Evolutionary conservation across 208 protist species (phyloP), one percentile per base, ranked within the genome.

Genomic region (Trypanosoma vivax): DNA sequence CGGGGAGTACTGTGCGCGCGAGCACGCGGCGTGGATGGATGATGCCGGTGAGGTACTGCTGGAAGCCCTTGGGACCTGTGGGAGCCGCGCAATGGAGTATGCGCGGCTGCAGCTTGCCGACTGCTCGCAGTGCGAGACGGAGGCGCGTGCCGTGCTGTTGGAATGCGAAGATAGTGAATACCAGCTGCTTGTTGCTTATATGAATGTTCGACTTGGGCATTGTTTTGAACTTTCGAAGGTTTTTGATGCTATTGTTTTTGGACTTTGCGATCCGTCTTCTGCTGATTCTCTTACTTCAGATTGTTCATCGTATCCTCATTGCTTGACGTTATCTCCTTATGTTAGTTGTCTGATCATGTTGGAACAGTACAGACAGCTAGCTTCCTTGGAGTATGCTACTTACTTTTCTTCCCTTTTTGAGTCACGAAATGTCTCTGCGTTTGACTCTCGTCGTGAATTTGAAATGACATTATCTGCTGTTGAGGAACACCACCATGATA

Each of bases 401-500:
- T 41, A 51, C 34, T 2, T 40, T 2, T 11, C 5, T 10, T 10
- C 2, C 16, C 0, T 50, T 14, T 21, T 35, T 23, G 42, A 57
- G 16, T 6, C n/a, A 18, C 18, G 25, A 6, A 24, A 42, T 18
- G 6, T 25, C 21, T 24, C 27, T 3, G 38, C 24, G 19, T 18
- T 18, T 3, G 5, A 6, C 10, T 2, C 47, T 18, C 2, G 23
- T 23, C 5, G 21, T 35, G 58, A 65, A n/a, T 50, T 42, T 33
- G 58, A 65, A 11, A 33, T 57, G 19, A 57, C 29, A 23, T 47
- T 78, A 19, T 57, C 61, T 5, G 19, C 19, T 0, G 47, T 63
- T 58, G 52, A 83, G 37, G 31, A 60, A 1, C 41, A 70, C 33
- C 50, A 63, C 42, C 14, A 37, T 0, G 42, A 45, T 2, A 11